Base-by-base conservation (phyloP, 179 eudicot genomes). In the Beta corolliflora region DNA sequence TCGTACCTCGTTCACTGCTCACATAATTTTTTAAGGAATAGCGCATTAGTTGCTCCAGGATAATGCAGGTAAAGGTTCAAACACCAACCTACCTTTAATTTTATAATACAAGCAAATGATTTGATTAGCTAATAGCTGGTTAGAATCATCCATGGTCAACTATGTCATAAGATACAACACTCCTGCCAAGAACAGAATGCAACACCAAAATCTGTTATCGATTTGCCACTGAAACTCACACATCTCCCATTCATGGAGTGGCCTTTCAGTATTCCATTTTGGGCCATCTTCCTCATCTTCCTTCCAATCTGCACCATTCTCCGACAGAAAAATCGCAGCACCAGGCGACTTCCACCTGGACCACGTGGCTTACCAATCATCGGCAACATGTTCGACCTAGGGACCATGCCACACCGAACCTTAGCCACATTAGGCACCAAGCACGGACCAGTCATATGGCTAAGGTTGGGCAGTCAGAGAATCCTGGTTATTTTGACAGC, bases 401-500 rank as follows among this genome's bases (percentile, higher is more conserved):
- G 84, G 15, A 50, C 80, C 41, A 81, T 77, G 84, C 84, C 80
- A 69, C 80, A 81, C 64, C 71, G 56, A 31, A 14, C 64, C 41
- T 76, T 81, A 77, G 76, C 80, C 29, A 64, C 59, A 48, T 45
- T 81, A 36, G 84, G 52, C 53, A 60, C n/a, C 29, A 59, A 69
- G 44, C 56, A 76, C 16, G 80, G 84, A 13, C 84, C 80, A 1
- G 31, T 76, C 29, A 46, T 81, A 60, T 81, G 84, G 84, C 64
- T 81, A 70, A 59, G 55, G 59, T 36, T 81, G 77, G 80, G 84
- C 52, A 58, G 71, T 46, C 80, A 81, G 44, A 81, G 65, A 59
- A 77, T 76, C 3, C 5, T 81, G 53, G 83, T 81, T 11, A 81
- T 81, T 64, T 79, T 64, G 53, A 81, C 84, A 77, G 84, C 76